A percentile compares a stretch with the other conserved stretches of the same genome.
Conservation (phyloP, 1,139 yeast species). For the Pichia terricola region DNA sequence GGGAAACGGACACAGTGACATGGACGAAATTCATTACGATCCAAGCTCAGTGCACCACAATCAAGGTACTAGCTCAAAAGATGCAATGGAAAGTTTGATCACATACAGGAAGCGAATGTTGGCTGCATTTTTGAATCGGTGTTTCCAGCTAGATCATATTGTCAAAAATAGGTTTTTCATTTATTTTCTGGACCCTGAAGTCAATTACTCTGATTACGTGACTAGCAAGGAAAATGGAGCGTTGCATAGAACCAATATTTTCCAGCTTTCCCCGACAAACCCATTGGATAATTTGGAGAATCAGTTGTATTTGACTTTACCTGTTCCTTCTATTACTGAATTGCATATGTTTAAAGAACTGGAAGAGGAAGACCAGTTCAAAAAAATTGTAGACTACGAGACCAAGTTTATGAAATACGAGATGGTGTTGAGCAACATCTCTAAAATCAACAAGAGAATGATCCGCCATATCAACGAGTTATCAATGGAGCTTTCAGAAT, state of each 20-base stretch:
- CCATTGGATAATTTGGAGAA: conserved; percentile 23
- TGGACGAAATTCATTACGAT: neutral
- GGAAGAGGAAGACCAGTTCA: conserved; percentile 21
- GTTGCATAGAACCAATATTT: conserved; percentile 21
- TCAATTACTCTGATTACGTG: conserved; percentile 50
- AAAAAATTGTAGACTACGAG: conserved; percentile 35
- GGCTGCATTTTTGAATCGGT: conserved; percentile 68
- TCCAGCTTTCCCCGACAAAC: conserved; percentile 21
- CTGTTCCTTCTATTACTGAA: conserved; percentile 21
- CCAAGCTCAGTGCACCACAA: neutral
- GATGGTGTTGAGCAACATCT: conserved; percentile 43
- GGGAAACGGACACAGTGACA: neutral
- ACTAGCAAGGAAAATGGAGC: conserved; percentile 15
- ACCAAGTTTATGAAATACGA: conserved; percentile 48
- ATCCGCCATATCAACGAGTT: conserved; percentile 56
- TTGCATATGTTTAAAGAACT: conserved; percentile 19
- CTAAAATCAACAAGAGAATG: conserved; percentile 56
- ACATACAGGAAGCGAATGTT: conserved; percentile 71
- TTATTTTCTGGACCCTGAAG: conserved; percentile 76
- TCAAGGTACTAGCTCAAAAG: conserved; percentile 1
- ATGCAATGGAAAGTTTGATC: conserved; percentile 22
- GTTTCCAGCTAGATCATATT: conserved; percentile 49
- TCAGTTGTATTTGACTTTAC: conserved; percentile 25
- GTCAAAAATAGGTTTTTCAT: conserved; percentile 55
- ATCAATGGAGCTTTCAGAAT: conserved; percentile 57